Evolutionary conservation across 108 stramenopile species (phyloP), one percentile per base, ranked within the genome.

Genomic region (Skeletonema potamos): DNA sequence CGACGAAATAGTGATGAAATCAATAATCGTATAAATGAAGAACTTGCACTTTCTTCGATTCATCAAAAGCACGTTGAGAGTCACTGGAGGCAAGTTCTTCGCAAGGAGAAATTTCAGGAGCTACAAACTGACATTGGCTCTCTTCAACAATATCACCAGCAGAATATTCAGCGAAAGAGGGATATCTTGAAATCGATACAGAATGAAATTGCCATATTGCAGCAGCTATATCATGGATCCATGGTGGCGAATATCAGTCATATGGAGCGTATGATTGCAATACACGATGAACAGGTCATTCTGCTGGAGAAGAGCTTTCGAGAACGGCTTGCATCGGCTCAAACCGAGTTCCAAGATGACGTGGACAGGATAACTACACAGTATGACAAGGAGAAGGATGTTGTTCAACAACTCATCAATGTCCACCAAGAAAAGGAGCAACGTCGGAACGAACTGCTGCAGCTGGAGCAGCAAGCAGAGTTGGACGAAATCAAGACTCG

Each of bases 101-200:
- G 70, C 37, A 81, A 61, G 29, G 79, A 81, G 59, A 81, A 81
- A 62, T 76, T 66, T 37, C 62, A 71, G 59, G 74, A 76, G 26
- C 79, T 81, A 10, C 69, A 55, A n/a, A 66, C 64, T 24, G 79
- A 81, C 48, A 58, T 81, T 37, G 30, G 43, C 9, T 39, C 41
- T 11, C 74, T 81, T 56, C 39, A 58, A 28, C 41, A 71, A 27
- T 65, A 71, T 46, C 79, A 81, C 46, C 46, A 76, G 11, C 55
- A 81, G 59, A 66, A 81, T 65, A 62, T 81, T 1, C 13, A 57
- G 26, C 34, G 70, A 34, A 81, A 76, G 36, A 58, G 60, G 62
- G 48, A 76, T 18, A 30, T 76, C 20, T 46, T 81, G 20, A 24
- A 76, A 36, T 76, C 70, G 6, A 62, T 62, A 44, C 69, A 66